Evolutionary conservation across 768 basidiomycete genomes (phyloP).

Genomic region (Tylopilus sp.): DNA sequence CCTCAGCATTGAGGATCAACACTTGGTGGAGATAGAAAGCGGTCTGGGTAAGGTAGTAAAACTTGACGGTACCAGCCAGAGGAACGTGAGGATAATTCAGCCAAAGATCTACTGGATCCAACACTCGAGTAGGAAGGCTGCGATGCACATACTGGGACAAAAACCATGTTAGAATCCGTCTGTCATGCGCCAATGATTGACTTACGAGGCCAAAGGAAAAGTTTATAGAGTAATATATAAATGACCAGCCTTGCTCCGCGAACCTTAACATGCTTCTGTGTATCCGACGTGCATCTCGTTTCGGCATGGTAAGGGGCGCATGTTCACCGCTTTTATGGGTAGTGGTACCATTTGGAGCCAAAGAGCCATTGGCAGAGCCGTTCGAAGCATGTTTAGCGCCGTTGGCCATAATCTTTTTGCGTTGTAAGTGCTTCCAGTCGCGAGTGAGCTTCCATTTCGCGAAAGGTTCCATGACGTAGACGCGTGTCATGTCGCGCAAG

Average conservation of each 20-base stretch:
- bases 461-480: slow-evolving; percentile 76
- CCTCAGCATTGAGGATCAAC: slow-evolving; percentile 90
- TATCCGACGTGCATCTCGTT: slow-evolving; percentile 55
- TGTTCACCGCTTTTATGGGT: slow-evolving; percentile 22
- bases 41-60: slow-evolving; percentile 83
- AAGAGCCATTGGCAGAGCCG: slow-evolving; percentile 19
- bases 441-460: slow-evolving; percentile 71
- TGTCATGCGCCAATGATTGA: slow-evolving; percentile 24
- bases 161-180: slow-evolving; percentile 7
- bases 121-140: slow-evolving; percentile 61
- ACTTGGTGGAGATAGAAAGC: slow-evolving; percentile 93
- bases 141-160: slow-evolving; percentile 70
- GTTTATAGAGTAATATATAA: slow-evolving; percentile 73
- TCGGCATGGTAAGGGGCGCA: slow-evolving; percentile 19
- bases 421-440: slow-evolving; percentile 38
- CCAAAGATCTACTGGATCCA: slow-evolving; percentile 72
- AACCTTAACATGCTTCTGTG: slow-evolving; percentile 80
- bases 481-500: slow-evolving; percentile 72
- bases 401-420: slow-evolving; percentile 14
- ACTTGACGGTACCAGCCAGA: slow-evolving; percentile 77
- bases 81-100: slow-evolving; percentile 77
- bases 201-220: slow-evolving; percentile 82
- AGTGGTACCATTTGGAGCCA: slow-evolving; percentile 30
- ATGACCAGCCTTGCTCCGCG: slow-evolving; percentile 93
- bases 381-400: slow-evolving; percentile 31